Evolutionary conservation across 164 flowering plant genomes (phyloP).

Genomic region (Litsea cubeba): DNA sequence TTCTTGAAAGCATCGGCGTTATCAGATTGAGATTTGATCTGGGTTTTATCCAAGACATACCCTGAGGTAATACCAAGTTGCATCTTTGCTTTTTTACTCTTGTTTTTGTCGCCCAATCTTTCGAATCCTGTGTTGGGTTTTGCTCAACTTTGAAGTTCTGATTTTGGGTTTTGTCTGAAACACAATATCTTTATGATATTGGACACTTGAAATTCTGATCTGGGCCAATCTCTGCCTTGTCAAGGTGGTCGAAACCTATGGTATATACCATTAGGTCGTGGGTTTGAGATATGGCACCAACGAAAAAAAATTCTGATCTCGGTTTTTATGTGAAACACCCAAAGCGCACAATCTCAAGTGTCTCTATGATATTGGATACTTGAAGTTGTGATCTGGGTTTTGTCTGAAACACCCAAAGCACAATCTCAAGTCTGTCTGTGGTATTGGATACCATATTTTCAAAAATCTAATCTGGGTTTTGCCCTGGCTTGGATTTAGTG

Average conservation of each 20-base stretch:
- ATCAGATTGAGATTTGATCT: not conserved
- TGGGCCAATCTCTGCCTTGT: too few relatives aligned
- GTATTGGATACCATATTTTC: not conserved
- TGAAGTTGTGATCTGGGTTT: not conserved
- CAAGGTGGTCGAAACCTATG: too few relatives aligned
- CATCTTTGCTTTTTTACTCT: too few relatives aligned
- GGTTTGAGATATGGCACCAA: too few relatives aligned
- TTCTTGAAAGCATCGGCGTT: not conserved
- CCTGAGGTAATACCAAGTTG: not conserved
- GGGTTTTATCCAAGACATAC: constrained; percentile 1
- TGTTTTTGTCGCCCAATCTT: not conserved
- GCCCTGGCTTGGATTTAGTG: constrained; percentile 5
- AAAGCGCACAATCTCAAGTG: not conserved
- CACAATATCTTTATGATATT: not conserved
- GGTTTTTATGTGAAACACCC: not conserved
- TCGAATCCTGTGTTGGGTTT: not conserved
- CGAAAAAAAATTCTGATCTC: not conserved
- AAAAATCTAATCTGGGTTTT: not conserved
- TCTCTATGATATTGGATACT: not conserved
- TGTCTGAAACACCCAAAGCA: not conserved
- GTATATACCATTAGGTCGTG: too few relatives aligned
- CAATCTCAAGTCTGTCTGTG: not conserved
- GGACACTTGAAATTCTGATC: not conserved
- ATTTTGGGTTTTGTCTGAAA: not conserved
- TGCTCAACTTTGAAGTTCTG: not conserved